These are phyloP conservation scores for Prillingera fragicola DNA, from an alignment of 1,284 basidiomycete species.

Conservation along the genomic window DNA sequence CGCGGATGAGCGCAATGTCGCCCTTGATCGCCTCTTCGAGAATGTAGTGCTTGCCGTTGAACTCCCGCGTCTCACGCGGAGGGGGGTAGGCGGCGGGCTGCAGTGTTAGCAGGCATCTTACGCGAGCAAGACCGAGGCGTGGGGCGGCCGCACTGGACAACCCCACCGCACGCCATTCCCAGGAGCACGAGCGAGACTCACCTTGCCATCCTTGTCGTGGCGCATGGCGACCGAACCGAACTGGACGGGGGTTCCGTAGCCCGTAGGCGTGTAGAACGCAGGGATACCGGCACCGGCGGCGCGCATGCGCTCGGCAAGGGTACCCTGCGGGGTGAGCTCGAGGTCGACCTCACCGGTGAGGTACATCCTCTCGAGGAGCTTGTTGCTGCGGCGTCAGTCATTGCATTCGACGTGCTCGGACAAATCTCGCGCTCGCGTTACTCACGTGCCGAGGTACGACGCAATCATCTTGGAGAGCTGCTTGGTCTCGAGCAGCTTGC, in stretches of 20 bases:
- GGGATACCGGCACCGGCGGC: constrained; percentile 90
- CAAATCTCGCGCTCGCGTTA: not conserved
- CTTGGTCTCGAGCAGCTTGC: constrained; percentile 63
- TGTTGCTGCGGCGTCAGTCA: constrained; percentile 36
- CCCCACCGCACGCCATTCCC: too few species aligned
- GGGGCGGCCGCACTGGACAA: too few species aligned
- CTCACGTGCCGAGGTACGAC: constrained; percentile 67
- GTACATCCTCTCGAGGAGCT: constrained; percentile 55
- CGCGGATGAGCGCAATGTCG: constrained; percentile 79
- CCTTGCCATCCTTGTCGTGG: constrained; percentile 54
- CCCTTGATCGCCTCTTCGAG: constrained; percentile 77
- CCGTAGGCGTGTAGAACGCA: constrained; percentile 90
- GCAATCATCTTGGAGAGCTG: constrained; percentile 80
- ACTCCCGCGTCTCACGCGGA: constrained; percentile 68
- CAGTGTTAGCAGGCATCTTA: constrained; percentile 54
- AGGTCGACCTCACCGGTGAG: constrained; percentile 72
- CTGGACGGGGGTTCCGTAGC: constrained; percentile 72
- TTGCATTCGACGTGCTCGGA: not conserved
- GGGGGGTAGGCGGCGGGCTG: constrained; percentile 38
- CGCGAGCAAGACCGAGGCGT: too few species aligned
- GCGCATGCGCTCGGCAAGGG: constrained; percentile 78
- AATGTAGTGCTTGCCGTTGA: constrained; percentile 72
- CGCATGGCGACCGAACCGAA: constrained; percentile 62
- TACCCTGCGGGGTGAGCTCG: constrained; percentile 64
- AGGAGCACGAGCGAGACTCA: constrained; percentile 15